phyloP scores from a whole-genome alignment of 257 asterid genomes.

The Solanum chaucha region DNA sequence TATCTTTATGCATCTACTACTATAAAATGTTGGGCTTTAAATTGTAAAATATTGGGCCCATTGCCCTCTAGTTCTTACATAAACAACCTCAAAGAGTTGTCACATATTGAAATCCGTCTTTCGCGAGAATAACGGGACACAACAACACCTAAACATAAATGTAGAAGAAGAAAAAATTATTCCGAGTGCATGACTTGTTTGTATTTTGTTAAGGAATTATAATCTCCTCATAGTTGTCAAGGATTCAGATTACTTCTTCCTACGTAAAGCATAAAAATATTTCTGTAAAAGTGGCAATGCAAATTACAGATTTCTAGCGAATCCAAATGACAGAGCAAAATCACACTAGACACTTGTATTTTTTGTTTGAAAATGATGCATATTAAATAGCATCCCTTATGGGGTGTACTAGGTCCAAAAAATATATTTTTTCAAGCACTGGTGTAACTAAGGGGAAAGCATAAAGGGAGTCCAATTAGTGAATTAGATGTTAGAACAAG shows the following conservation, averaged over 20 bases:
- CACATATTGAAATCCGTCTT: neutral
- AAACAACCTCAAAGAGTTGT: neutral
- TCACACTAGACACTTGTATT: no score
- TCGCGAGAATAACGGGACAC: neutral
- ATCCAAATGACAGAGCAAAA: neutral
- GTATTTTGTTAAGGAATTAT: neutral
- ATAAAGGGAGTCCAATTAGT: no score
- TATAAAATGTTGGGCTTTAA: neutral
- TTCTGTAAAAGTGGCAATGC: neutral
- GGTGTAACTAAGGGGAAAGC: no score
- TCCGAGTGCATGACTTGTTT: neutral
- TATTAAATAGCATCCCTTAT: no score
- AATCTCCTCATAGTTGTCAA: neutral
- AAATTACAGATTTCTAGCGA: neutral
- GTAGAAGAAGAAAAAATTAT: neutral
- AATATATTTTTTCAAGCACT: no score
- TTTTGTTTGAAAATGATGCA: neutral
- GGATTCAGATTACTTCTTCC: neutral
- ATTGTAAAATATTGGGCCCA: neutral
- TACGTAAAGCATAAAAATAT: neutral
- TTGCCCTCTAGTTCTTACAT: neutral
- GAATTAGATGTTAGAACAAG: no score
- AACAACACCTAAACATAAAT: neutral
- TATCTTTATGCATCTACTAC: neutral
- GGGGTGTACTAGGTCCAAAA: no score